These are phyloP conservation scores for Kwoniella bestiolae DNA, from an alignment of 768 basidiomycete species.

Conservation along the genomic window DNA sequence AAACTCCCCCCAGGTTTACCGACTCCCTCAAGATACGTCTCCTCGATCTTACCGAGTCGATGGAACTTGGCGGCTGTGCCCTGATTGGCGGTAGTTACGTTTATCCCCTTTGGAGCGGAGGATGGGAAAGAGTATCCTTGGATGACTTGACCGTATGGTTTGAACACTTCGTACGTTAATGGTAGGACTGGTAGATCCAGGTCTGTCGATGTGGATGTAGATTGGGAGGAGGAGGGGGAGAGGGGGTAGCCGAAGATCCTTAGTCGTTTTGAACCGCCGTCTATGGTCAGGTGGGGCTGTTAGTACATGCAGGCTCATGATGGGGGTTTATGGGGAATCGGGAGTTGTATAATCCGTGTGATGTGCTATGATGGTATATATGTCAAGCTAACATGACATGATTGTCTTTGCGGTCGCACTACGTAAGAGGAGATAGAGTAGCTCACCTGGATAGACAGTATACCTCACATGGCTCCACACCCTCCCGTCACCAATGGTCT, in stretches of 20 bases:
- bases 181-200: conserved; percentile 62
- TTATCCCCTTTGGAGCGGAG: conserved; percentile 68
- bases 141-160: conserved; percentile 85
- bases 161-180: conserved; percentile 83
- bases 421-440: background rate
- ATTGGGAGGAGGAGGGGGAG: conserved; percentile 24
- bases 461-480: conserved; percentile 81
- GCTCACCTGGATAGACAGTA: conserved; percentile 75
- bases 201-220: conserved; percentile 46
- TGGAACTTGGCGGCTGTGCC: conserved; percentile 93
- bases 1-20: conserved; percentile 34
- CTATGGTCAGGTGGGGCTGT: too few species aligned
- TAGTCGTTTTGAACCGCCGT: conserved; percentile 94
- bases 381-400: too few species aligned
- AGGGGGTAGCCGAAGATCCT: conserved; percentile 73
- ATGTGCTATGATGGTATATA: too few species aligned
- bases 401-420: too few species aligned
- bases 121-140: conserved; percentile 77
- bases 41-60: conserved; percentile 73
- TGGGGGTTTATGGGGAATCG: background rate
- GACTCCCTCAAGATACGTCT: conserved; percentile 31
- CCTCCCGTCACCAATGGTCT: conserved; percentile 62
- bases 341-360: too few species aligned
- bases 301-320: background rate
- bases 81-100: conserved; percentile 80